These are phyloP conservation scores for Russula vinacea DNA, from an alignment of 768 basidiomycete genomes.

Conservation along the genomic window DNA sequence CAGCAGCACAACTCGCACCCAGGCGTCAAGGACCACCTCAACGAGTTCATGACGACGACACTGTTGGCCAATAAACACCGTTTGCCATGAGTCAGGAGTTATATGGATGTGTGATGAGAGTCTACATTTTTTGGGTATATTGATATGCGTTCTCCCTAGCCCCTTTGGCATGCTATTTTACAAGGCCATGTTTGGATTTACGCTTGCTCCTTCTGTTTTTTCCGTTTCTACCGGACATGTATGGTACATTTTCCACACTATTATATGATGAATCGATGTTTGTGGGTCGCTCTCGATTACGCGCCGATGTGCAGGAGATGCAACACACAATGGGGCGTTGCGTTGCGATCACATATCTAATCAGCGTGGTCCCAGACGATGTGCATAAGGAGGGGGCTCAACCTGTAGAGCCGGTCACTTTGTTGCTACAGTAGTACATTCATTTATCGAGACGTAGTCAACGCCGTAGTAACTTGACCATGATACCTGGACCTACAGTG, in stretches of 20 bases:
- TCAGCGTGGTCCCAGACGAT: neutral
- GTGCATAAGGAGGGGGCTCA: neutral
- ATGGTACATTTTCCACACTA: slow-evolving; percentile 3
- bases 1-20: too few species aligned
- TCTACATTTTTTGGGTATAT: neutral
- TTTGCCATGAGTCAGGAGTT: neutral
- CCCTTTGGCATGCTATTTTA: neutral
- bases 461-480: neutral
- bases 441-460: neutral
- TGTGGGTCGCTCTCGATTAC: neutral
- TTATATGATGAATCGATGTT: neutral
- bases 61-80: neutral
- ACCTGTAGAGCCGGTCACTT: neutral
- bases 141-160: neutral
- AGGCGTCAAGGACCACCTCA: too few species aligned
- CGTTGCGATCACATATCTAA: neutral
- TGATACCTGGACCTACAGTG: neutral
- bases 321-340: neutral
- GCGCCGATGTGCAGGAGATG: neutral
- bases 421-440: neutral
- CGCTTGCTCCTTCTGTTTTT: neutral
- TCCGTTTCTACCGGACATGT: slow-evolving; percentile 6
- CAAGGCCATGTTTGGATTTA: neutral
- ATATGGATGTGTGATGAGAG: neutral
- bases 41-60: too few species aligned